Percentiles rank a stretch among this genome's conserved stretches.
These are phyloP conservation scores for Raphanus sativus DNA, from an alignment of 345 rosid genomes.

Conservation along the genomic window DNA sequence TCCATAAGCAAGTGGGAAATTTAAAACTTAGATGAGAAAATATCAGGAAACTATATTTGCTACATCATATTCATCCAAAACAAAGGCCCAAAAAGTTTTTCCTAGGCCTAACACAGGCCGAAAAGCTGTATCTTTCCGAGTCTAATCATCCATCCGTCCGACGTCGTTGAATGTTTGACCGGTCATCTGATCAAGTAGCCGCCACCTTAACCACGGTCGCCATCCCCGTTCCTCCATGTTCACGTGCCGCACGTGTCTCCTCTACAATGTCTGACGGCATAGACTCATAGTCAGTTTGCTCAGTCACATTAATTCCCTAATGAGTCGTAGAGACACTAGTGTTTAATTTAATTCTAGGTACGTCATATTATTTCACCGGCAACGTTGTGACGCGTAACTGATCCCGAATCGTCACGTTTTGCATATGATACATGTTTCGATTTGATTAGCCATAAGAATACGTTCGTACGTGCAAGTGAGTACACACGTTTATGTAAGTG, in stretches of 20 bases:
- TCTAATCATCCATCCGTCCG: conserved; percentile 44
- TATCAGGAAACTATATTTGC: background rate
- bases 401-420: too few species aligned
- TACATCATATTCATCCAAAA: background rate
- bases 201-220: conserved; percentile 36
- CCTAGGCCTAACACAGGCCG: background rate
- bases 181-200: conserved; percentile 44
- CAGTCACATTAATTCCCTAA: conserved; percentile 33
- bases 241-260: conserved; percentile 40
- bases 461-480: too few species aligned
- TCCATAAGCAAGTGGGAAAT: background rate
- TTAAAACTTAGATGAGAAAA: background rate
- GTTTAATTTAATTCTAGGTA: too few species aligned
- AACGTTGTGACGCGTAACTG: too few species aligned
- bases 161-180: conserved; percentile 71
- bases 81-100: background rate
- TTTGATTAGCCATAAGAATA: too few species aligned
- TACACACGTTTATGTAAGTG: background rate
- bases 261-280: conserved; percentile 39
- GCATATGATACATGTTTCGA: too few species aligned
- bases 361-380: too few species aligned
- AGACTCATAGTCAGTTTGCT: conserved; percentile 49
- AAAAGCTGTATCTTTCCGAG: background rate
- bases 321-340: too few species aligned
- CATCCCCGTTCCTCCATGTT: conserved; percentile 37